phyloP scores from a whole-genome alignment of 371 early-diverging fungal species.

The Conidiobolus incongruus region DNA sequence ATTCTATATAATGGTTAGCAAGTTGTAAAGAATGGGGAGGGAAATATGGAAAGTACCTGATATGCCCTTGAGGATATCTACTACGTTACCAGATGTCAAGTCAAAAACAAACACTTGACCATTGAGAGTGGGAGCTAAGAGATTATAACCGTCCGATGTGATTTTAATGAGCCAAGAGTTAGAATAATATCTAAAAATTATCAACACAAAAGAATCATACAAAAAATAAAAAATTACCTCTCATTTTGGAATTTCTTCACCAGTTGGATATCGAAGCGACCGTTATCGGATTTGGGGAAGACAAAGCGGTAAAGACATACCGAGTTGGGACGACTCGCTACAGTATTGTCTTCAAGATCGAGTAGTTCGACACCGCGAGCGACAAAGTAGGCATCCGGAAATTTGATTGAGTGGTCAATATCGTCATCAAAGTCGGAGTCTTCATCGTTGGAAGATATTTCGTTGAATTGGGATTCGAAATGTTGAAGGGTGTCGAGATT shows the following conservation, averaged over 20 bases:
- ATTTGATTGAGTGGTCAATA: conserved; percentile 9
- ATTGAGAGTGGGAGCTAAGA: conserved; percentile 67
- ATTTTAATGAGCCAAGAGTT: conserved; percentile 84
- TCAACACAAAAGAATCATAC: neutral
- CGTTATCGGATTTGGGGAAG: conserved; percentile 41
- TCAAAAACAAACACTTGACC: conserved; percentile 68
- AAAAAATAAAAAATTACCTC: conserved; percentile 23
- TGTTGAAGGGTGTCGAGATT: conserved; percentile 2
- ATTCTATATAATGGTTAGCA: conserved; percentile 14
- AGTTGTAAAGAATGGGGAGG: neutral
- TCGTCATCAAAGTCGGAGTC: conserved; percentile 4
- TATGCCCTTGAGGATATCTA: conserved; percentile 50
- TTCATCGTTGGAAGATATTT: conserved; percentile 5
- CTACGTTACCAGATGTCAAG: conserved; percentile 40
- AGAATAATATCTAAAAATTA: conserved; percentile 33
- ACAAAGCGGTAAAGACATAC: conserved; percentile 55
- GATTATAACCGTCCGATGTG: conserved; percentile 59
- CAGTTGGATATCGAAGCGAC: conserved; percentile 39
- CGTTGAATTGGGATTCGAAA: too few relatives aligned
- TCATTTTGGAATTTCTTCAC: conserved; percentile 45
- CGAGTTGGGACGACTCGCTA: conserved; percentile 59
- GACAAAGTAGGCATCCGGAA: conserved; percentile 39
- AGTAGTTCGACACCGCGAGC: conserved; percentile 74
- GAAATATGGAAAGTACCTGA: conserved; percentile 21
- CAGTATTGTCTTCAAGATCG: conserved; percentile 38